Base-by-base conservation (phyloP, 495 filamentous ascomycete species). In the Penicillium silybi region DNA sequence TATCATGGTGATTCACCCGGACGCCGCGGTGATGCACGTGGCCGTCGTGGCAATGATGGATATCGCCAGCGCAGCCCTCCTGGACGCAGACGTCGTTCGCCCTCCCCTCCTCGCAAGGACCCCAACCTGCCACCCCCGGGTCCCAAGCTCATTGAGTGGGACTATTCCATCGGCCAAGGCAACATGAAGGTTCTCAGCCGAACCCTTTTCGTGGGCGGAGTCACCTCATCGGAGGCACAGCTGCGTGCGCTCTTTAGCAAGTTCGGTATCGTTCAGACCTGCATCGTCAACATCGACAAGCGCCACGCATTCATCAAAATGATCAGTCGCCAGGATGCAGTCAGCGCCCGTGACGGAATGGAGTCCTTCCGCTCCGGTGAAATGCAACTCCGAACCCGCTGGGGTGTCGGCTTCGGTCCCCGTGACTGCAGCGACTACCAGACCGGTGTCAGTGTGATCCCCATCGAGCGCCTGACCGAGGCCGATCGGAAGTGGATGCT, bases 251-350 rank as follows among this genome's bases (percentile, higher is more conserved):
- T 91, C 23, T 97, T 99, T 62, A 71, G 74, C 58, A 81, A 80
- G 19, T 96, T 83, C 62, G 93, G 93, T 41, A 68, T 83, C 41
- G 95, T 99, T 1, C 93, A 99, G 62, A 95, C 91, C 10, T 96
- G 91, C 68, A 99, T 99, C 53, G 92, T 97, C 61, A 96, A 97
- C 70, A 85, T 86, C 52, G 95, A 97, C 58, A 97, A 96, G 70
- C 87, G 93, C 19, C 95, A 97, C 71, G 93, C 93, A 11, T 99
- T 99, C 62, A 92, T 99, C 55, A 99, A 99, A 69, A 97, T 99
- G 93, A 80, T 91, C 50, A 89, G 80, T 48, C 90, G 95, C 20
- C 74, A 80, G 25, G 91, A 97, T 64, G 92, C 93, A 10, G 79
- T 96, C 23, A 69, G 65, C 44, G 93, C 93, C 44, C 89, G 93